Conservation (phyloP, 1,284 basidiomycete genomes). For the Polyporus tsugae region DNA sequence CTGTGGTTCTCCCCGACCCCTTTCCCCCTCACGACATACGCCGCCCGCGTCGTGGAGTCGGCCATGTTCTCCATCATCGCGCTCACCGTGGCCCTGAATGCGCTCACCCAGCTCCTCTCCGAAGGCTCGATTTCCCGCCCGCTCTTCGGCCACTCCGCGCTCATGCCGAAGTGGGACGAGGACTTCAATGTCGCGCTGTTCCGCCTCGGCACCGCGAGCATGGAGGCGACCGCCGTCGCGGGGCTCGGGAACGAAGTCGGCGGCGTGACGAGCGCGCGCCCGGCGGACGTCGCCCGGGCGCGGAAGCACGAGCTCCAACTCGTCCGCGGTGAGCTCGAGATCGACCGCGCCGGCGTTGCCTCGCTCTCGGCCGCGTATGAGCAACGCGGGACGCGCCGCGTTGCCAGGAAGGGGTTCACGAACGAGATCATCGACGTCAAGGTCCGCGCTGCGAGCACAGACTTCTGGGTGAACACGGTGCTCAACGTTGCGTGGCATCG, state of each 20-base stretch:
- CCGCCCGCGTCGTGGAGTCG: constrained; percentile 75
- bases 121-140: constrained; percentile 57
- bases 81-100: constrained; percentile 65
- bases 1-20: constrained; percentile 56
- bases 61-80: constrained; percentile 61
- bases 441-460: constrained; percentile 44
- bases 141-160: constrained; percentile 54
- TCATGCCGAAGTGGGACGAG: constrained; percentile 66
- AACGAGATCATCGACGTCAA: constrained; percentile 48
- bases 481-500: constrained; percentile 52
- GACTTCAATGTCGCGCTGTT: constrained; percentile 77
- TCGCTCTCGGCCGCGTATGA: constrained; percentile 44
- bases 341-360: constrained; percentile 53
- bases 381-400: constrained; percentile 30
- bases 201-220: constrained; percentile 73
- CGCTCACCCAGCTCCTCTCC: constrained; percentile 68
- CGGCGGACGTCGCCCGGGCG: constrained; percentile 33
- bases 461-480: constrained; percentile 50
- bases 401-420: constrained; percentile 44
- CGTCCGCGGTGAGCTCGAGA: constrained; percentile 47
- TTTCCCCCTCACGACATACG: constrained; percentile 76
- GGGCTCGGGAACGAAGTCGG: constrained; percentile 80
- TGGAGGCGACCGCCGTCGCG: constrained; percentile 74
- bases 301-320: constrained; percentile 22
- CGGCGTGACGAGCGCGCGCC: constrained; percentile 49